Conservation (phyloP, 139 green algal species). For the Haematococcus lacustris region DNA sequence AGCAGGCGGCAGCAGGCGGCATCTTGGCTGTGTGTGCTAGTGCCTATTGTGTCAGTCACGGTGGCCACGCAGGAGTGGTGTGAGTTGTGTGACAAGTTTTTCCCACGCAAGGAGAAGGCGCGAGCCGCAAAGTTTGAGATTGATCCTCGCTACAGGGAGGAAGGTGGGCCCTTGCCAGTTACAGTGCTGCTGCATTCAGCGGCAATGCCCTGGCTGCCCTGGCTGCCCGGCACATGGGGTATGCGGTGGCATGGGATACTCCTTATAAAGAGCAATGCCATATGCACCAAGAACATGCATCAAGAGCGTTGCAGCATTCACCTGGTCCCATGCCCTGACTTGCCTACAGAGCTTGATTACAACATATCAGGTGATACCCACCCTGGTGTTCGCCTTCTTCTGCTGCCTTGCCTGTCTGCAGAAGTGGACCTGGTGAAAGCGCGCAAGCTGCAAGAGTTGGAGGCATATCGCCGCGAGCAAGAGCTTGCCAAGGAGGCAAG, state of each 20-base stretch:
- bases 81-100: constrained; percentile 35
- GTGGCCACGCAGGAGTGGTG: constrained; percentile 21
- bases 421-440: constrained; percentile 26
- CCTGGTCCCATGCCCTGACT: neutral
- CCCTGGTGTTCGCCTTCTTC: neutral
- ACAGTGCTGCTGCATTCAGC: neutral
- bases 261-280: neutral
- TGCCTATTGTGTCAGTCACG: too few relatives aligned
- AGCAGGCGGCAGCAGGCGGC: too few relatives aligned
- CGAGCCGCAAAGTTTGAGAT: constrained; percentile 28
- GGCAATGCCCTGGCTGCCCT: neutral
- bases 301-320: neutral
- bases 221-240: neutral
- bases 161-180: constrained; percentile 16
- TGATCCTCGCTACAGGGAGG: constrained; percentile 36
- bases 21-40: too few relatives aligned
- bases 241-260: neutral
- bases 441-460: constrained; percentile 32
- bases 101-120: constrained; percentile 23
- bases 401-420: constrained; percentile 6
- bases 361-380: too few relatives aligned
- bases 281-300: neutral
- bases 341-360: neutral
- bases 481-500: constrained; percentile 24
- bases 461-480: constrained; percentile 30